phyloP scores from a whole-genome alignment of 306 rosid species.

The Betula pendula region DNA sequence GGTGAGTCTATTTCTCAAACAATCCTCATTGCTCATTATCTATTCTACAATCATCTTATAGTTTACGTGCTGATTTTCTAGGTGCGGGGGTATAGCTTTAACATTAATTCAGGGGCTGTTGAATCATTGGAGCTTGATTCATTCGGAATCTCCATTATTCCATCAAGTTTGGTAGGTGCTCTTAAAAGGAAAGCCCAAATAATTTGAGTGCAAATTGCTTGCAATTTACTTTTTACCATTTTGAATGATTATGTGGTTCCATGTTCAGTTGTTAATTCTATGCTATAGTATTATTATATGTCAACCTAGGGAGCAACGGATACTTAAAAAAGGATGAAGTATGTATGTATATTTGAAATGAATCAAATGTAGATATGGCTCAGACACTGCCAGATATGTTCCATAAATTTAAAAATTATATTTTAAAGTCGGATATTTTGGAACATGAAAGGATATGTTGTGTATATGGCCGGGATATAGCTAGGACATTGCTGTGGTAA shows the following conservation, averaged over 20 bases:
- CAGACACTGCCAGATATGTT: too few species aligned
- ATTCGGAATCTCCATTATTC: conserved; percentile 83
- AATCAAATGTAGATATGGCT: background rate
- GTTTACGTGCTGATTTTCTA: conserved; percentile 32
- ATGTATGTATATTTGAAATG: background rate
- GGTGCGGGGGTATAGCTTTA: conserved; percentile 92
- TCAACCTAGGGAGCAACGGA: background rate
- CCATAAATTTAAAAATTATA: too few species aligned
- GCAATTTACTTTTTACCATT: conserved; percentile 4
- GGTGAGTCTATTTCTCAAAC: conserved; percentile 43
- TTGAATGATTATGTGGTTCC: background rate
- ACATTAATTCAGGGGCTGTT: conserved; percentile 77
- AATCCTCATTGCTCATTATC: background rate
- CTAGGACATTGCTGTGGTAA: background rate
- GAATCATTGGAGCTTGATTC: conserved; percentile 93
- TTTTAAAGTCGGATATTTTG: too few species aligned
- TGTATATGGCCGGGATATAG: background rate
- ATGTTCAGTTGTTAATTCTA: conserved; percentile 2
- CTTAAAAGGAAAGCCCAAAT: background rate
- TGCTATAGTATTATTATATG: background rate
- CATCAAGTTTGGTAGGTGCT: conserved; percentile 80
- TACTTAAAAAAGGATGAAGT: background rate
- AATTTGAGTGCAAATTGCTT: conserved; percentile 12
- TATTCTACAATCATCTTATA: conserved; percentile 14
- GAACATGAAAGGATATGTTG: too few species aligned